phyloP scores from a whole-genome alignment of 257 asterid genomes.

The Solanum virginianum region DNA sequence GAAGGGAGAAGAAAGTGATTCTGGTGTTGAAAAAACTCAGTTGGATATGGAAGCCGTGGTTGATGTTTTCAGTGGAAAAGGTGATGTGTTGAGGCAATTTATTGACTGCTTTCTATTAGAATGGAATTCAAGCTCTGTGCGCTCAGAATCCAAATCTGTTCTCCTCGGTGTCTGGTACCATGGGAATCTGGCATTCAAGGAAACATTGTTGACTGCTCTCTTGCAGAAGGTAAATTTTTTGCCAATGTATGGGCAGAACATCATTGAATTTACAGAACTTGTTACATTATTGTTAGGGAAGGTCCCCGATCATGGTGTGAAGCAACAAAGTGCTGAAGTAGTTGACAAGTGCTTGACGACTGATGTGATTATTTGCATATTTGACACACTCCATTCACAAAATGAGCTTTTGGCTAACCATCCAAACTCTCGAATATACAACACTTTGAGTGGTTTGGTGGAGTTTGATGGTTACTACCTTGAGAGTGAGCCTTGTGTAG shows the following conservation, averaged over 20 bases:
- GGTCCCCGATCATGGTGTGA: slow-evolving; percentile 48
- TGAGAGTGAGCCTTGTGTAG: slow-evolving; percentile 99
- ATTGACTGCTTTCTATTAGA: slow-evolving; percentile 83
- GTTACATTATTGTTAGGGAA: slow-evolving; percentile 76
- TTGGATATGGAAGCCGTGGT: slow-evolving; percentile 89
- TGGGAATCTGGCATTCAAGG: slow-evolving; percentile 69
- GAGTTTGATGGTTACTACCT: slow-evolving; percentile 99
- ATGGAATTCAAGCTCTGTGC: slow-evolving; percentile 91
- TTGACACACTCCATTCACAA: slow-evolving; percentile 88
- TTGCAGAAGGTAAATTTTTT: slow-evolving; percentile 70
- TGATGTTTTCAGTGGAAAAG: slow-evolving; percentile 57
- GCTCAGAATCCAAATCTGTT: slow-evolving; percentile 79
- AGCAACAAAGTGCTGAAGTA: slow-evolving; percentile 55
- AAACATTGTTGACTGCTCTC: slow-evolving; percentile 54
- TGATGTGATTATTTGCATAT: slow-evolving; percentile 68
- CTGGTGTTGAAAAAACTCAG: slow-evolving; percentile 62
- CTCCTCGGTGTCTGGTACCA: slow-evolving; percentile 94
- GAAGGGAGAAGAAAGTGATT: slow-evolving; percentile 84
- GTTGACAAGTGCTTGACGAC: slow-evolving; percentile 84
- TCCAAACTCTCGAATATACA: slow-evolving; percentile 97
- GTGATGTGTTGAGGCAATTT: slow-evolving; percentile 71
- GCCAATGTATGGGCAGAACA: slow-evolving; percentile 94
- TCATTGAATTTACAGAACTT: slow-evolving; percentile 76
- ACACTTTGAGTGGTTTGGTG: slow-evolving; percentile 93
- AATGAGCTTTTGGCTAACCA: slow-evolving; percentile 98